Evolutionary conservation across 1,284 basidiomycete genomes (phyloP).

Genomic region (Ganoderma multipileum): DNA sequence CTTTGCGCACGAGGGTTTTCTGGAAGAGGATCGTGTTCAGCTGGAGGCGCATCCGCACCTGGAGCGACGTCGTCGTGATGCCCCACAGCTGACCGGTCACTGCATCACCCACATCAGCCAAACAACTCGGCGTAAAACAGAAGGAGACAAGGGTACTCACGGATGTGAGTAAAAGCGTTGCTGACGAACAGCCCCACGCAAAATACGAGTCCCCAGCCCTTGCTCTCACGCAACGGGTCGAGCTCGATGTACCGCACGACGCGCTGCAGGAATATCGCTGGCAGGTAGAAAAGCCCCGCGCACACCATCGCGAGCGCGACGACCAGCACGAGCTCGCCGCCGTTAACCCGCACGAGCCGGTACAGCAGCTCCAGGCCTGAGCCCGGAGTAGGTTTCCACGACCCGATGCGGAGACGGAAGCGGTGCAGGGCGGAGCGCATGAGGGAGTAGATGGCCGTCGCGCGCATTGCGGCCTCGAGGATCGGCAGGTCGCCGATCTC

Average conservation of each 20-base stretch:
- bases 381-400: slow-evolving; percentile 54
- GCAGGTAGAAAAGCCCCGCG: slow-evolving; percentile 78
- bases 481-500: slow-evolving; percentile 89
- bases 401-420: slow-evolving; percentile 50
- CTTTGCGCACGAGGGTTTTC: slow-evolving; percentile 90
- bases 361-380: slow-evolving; percentile 71
- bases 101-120: slow-evolving; percentile 15
- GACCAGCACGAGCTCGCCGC: slow-evolving; percentile 48
- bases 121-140: too few relatives aligned
- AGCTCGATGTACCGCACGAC: slow-evolving; percentile 80
- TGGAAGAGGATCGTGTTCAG: slow-evolving; percentile 88
- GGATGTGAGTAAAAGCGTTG: slow-evolving; percentile 63
- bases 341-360: slow-evolving; percentile 63
- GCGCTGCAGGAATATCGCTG: slow-evolving; percentile 77
- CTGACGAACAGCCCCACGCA: slow-evolving; percentile 73
- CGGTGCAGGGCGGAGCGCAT: slow-evolving; percentile 49
- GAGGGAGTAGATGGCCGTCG: slow-evolving; percentile 50
- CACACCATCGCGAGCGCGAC: slow-evolving; percentile 64
- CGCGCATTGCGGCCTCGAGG: slow-evolving; percentile 74
- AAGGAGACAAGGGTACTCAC: slow-evolving; percentile 47
- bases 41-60: slow-evolving; percentile 79
- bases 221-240: slow-evolving; percentile 58
- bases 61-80: slow-evolving; percentile 69
- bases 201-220: slow-evolving; percentile 79
- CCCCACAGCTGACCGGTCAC: slow-evolving; percentile 70